Evolutionary conservation across 331 rosid species (phyloP).

Genomic region (Erythrophleum ivorense): DNA sequence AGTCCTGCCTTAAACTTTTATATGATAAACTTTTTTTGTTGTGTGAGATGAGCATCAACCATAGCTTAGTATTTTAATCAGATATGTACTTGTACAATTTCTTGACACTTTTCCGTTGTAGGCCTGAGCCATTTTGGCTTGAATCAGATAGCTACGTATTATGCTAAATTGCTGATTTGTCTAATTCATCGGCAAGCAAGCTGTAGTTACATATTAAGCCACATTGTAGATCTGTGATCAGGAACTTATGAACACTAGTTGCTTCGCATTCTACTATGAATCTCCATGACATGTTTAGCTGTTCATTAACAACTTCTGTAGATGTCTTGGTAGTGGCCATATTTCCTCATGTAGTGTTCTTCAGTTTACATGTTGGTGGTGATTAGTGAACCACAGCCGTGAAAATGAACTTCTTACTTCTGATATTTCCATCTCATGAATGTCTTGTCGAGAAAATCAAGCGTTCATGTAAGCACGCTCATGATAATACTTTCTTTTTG

Average conservation of each 20-base stretch:
- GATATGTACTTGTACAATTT: background rate
- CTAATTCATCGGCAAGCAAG: background rate
- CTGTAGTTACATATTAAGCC: conserved; percentile 6
- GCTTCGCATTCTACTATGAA: background rate
- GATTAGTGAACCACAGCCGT: background rate
- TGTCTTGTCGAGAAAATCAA: conserved; percentile 19
- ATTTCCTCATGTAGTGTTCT: background rate
- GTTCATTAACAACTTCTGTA: background rate
- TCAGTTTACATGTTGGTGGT: background rate
- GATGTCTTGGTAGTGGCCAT: background rate
- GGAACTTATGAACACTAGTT: background rate
- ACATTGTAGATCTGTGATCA: background rate
- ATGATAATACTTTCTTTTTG: conserved; percentile 38
- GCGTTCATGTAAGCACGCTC: conserved; percentile 15
- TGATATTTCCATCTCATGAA: conserved; percentile 7
- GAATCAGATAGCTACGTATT: background rate
- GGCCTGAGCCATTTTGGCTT: background rate
- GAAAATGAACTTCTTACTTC: background rate
- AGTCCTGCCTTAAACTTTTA: background rate
- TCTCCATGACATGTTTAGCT: background rate
- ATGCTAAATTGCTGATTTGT: background rate
- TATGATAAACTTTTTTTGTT: background rate
- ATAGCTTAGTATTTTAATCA: conserved; percentile 33
- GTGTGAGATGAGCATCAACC: conserved; percentile 21
- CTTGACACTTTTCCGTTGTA: conserved; percentile 9